Evolutionary conservation across 306 rosid genomes (phyloP).

Genomic region (Clitoria ternatea): DNA sequence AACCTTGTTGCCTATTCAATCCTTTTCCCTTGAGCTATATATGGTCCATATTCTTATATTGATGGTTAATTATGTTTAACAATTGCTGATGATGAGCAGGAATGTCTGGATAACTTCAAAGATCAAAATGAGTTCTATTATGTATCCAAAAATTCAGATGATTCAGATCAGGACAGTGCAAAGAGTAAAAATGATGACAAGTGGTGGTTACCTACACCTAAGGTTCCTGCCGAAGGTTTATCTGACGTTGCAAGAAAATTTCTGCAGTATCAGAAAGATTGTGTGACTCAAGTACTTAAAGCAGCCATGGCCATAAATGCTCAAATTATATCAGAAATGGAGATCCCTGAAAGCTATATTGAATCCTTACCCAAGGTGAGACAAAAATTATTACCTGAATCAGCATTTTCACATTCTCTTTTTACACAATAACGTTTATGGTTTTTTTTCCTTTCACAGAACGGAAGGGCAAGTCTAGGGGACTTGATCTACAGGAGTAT

Average conservation of each 20-base stretch:
- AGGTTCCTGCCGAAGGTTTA: slow-evolving; percentile 83
- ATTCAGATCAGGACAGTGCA: slow-evolving; percentile 41
- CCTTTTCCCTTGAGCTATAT: not conserved
- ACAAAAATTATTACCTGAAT: not conserved
- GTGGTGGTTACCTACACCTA: slow-evolving; percentile 94
- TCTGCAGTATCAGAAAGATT: slow-evolving; percentile 84
- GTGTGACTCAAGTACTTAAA: slow-evolving; percentile 96
- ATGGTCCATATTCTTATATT: not conserved
- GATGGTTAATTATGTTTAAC: slow-evolving; percentile 9
- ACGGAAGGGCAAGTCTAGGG: slow-evolving; percentile 96
- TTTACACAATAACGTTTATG: not conserved
- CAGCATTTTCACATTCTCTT: not conserved
- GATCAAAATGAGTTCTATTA: slow-evolving; percentile 80
- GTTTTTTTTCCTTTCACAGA: slow-evolving; percentile 36
- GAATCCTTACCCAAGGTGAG: slow-evolving; percentile 91
- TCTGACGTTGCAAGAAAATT: slow-evolving; percentile 79
- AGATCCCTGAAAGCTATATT: slow-evolving; percentile 87
- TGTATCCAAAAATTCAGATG: slow-evolving; percentile 58
- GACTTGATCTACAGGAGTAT: slow-evolving; percentile 71
- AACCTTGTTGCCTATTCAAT: not conserved
- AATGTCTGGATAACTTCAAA: slow-evolving; percentile 81
- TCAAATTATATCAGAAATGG: slow-evolving; percentile 86
- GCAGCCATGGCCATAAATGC: slow-evolving; percentile 99
- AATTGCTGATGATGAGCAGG: slow-evolving; percentile 48
- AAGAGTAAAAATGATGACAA: slow-evolving; percentile 65